Percentiles rank a stretch among this genome's conserved stretches.
These are phyloP conservation scores for Aureobasidium subglaciale DNA, from an alignment of 2,329 filamentous ascomycete species.

Conservation along the genomic window DNA sequence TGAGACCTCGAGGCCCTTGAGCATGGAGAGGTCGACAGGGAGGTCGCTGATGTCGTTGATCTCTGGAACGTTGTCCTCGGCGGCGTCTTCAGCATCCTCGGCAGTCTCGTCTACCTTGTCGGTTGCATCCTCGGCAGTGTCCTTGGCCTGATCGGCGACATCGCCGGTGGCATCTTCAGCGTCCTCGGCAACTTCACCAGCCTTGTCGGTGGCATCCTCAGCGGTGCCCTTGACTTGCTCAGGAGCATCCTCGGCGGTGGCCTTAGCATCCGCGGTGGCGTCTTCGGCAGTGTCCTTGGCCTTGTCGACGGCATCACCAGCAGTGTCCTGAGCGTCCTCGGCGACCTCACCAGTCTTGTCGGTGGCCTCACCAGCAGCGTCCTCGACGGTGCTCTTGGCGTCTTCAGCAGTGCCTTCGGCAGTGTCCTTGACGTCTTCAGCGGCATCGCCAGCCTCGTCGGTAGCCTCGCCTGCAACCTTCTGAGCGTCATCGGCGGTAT, in stretches of 20 bases:
- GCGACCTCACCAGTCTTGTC: constrained; percentile 26
- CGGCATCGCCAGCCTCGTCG: constrained; percentile 28
- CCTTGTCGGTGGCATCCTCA: constrained; percentile 24
- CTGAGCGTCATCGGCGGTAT: constrained; percentile 27
- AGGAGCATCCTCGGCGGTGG: constrained; percentile 27
- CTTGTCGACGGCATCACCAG: constrained; percentile 25
- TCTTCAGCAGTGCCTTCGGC: constrained; percentile 24
- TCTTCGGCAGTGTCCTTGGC: constrained; percentile 23
- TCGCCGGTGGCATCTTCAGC: constrained; percentile 23
- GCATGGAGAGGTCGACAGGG: constrained; percentile 38
- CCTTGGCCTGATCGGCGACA: constrained; percentile 24
- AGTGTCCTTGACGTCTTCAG: constrained; percentile 29
- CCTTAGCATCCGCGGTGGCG: constrained; percentile 26
- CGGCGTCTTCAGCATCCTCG: constrained; percentile 27
- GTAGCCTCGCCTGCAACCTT: constrained; percentile 32
- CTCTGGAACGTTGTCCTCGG: constrained; percentile 28
- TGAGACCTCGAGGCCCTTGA: constrained; percentile 46
- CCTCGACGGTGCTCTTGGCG: constrained; percentile 24
- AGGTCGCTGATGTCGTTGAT: constrained; percentile 31
- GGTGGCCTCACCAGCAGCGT: constrained; percentile 24
- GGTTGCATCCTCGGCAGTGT: constrained; percentile 24
- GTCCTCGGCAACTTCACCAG: constrained; percentile 16
- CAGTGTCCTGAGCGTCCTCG: constrained; percentile 17
- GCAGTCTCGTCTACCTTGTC: constrained; percentile 31
- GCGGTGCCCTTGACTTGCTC: constrained; percentile 29